Percentiles rank a stretch among this genome's conserved stretches.
These are phyloP conservation scores for Chenopodium formosanum DNA, from an alignment of 148 eudicot genomes.

Conservation along the genomic window DNA sequence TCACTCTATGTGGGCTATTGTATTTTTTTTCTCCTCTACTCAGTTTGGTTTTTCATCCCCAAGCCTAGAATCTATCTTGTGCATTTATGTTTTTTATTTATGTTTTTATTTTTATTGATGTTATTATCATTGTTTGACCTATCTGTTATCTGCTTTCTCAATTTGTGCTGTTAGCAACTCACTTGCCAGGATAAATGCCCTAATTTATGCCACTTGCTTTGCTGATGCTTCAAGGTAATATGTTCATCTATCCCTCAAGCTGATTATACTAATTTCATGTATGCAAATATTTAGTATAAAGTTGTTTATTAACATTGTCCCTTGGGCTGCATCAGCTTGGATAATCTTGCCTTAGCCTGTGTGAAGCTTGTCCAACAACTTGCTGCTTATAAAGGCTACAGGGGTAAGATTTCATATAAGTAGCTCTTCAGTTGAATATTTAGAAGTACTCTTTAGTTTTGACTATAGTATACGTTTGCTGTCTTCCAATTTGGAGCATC, in stretches of 20 bases:
- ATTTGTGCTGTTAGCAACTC: slow-evolving; percentile 54
- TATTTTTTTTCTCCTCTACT: neutral
- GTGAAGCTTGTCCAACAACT: slow-evolving; percentile 92
- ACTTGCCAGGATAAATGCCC: slow-evolving; percentile 78
- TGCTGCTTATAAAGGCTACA: slow-evolving; percentile 83
- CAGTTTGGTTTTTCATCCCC: neutral
- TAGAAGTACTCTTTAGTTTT: neutral
- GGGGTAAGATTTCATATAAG: slow-evolving; percentile 45
- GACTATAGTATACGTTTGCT: neutral
- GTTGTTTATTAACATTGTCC: slow-evolving; percentile 11
- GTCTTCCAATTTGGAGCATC: slow-evolving; percentile 1
- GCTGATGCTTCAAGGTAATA: slow-evolving; percentile 72
- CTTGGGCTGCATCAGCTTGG: slow-evolving; percentile 42
- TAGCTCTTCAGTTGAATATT: slow-evolving; percentile 13
- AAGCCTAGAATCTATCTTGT: neutral
- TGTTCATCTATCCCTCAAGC: neutral
- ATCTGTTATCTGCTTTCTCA: neutral
- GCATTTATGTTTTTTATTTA: too few species aligned
- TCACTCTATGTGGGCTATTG: neutral
- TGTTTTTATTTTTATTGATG: neutral
- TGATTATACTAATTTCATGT: neutral
- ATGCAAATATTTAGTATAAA: slow-evolving; percentile 13
- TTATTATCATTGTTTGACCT: neutral
- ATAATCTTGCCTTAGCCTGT: slow-evolving; percentile 80
- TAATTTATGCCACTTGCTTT: slow-evolving; percentile 79